Conservation (phyloP, 345 rosid genomes). For the Xanthoceras sorbifolium region DNA sequence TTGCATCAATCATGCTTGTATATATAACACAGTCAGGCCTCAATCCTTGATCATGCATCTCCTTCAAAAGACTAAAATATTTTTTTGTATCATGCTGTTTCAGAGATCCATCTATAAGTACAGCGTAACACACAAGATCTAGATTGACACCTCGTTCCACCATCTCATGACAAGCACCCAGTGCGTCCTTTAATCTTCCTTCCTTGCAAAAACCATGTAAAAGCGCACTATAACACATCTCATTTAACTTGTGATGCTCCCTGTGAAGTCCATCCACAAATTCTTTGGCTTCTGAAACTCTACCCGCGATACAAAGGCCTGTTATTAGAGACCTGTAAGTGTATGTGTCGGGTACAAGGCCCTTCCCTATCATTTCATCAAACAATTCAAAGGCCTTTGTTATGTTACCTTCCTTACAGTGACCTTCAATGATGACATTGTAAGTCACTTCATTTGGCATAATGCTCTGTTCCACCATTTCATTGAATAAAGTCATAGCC, state of each 20-base stretch:
- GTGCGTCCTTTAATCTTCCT: constrained; percentile 76
- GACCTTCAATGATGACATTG: constrained; percentile 83
- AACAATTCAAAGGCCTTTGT: constrained; percentile 64
- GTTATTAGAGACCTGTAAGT: constrained; percentile 76
- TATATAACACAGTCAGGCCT: constrained; percentile 76
- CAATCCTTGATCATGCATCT: constrained; percentile 64
- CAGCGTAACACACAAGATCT: constrained; percentile 81
- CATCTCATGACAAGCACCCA: constrained; percentile 65
- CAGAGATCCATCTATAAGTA: constrained; percentile 80
- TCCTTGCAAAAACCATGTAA: constrained; percentile 79
- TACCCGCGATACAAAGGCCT: constrained; percentile 71
- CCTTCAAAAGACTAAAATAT: constrained; percentile 55
- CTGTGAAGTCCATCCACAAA: constrained; percentile 68
- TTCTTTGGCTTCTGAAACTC: constrained; percentile 68
- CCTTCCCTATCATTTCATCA: constrained; percentile 64
- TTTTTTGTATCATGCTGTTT: constrained; percentile 50
- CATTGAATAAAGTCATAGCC: constrained; percentile 56
- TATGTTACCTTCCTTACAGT: constrained; percentile 57
- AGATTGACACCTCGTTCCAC: constrained; percentile 68
- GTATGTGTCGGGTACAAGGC: constrained; percentile 81
- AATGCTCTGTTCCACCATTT: constrained; percentile 60
- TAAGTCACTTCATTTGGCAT: constrained; percentile 80
- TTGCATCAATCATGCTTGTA: constrained; percentile 85
- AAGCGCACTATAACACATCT: constrained; percentile 79
- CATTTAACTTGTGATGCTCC: constrained; percentile 59